Conservation (phyloP, 148 eudicot genomes). For the Diospyros lotus region DNA sequence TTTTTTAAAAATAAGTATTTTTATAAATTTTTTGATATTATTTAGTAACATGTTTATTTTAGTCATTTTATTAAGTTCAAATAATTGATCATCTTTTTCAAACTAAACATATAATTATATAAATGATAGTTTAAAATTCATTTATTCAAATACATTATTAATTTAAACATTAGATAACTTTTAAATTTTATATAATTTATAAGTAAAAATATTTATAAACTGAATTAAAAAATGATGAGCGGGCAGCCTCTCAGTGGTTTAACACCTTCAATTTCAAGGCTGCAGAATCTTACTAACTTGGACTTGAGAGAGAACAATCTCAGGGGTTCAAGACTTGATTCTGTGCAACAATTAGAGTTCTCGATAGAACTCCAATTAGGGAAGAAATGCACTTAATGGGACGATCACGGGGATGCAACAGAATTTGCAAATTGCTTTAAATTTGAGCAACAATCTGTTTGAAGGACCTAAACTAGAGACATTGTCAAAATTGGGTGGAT, state of each 20-base stretch:
- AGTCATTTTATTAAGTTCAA: too few relatives aligned
- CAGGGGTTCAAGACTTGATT: conserved; percentile 49
- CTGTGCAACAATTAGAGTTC: conserved; percentile 25
- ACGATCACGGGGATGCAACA: conserved; percentile 44
- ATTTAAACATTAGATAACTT: too few relatives aligned
- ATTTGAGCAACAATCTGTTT: conserved; percentile 66
- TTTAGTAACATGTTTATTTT: too few relatives aligned
- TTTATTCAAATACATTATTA: too few relatives aligned
- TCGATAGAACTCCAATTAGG: conserved; percentile 69
- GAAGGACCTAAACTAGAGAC: conserved; percentile 45
- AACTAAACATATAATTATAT: too few relatives aligned
- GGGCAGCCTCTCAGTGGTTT: conserved; percentile 48
- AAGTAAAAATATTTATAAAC: too few relatives aligned
- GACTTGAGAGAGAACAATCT: conserved; percentile 58
- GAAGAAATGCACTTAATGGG: conserved; percentile 52
- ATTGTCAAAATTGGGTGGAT: conserved; percentile 21
- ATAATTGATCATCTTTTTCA: too few relatives aligned
- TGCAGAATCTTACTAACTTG: conserved; percentile 46
- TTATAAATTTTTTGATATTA: too few relatives aligned
- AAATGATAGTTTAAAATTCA: too few relatives aligned
- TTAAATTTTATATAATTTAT: too few relatives aligned
- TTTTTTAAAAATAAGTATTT: too few relatives aligned
- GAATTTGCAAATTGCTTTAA: conserved; percentile 51
- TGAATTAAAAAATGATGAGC: too few relatives aligned
- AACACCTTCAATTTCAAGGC: conserved; percentile 48